These are phyloP conservation scores for Candida palmyrensis DNA, from an alignment of 805 yeast genomes.

Conservation along the genomic window DNA sequence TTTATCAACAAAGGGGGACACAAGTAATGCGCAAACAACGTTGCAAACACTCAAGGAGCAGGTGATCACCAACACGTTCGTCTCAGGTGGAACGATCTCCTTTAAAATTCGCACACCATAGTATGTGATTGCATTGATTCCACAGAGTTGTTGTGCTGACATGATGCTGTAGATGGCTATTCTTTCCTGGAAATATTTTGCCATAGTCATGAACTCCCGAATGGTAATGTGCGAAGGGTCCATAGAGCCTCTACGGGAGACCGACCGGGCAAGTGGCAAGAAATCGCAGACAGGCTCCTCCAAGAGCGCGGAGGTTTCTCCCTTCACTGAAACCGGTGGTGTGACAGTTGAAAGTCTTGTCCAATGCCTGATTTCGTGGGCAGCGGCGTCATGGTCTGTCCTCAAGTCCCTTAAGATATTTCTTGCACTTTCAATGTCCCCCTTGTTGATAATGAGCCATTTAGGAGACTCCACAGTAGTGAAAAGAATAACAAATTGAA, in stretches of 20 bases:
- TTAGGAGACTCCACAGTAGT: conserved; percentile 37
- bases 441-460: conserved; percentile 31
- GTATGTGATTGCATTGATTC: conserved; percentile 85
- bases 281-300: not conserved
- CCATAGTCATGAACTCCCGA: conserved; percentile 15
- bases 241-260: conserved; percentile 23
- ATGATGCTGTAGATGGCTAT: conserved; percentile 29
- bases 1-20: conserved; percentile 68
- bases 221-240: conserved; percentile 20
- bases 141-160: conserved; percentile 47
- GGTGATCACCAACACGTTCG: conserved; percentile 59
- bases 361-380: conserved; percentile 34
- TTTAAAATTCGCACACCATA: conserved; percentile 82
- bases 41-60: conserved; percentile 70
- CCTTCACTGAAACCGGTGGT: not conserved
- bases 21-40: conserved; percentile 58
- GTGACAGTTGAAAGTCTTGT: conserved; percentile 17
- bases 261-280: conserved; percentile 8
- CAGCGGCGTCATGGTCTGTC: conserved; percentile 24
- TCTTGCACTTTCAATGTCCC: conserved; percentile 24
- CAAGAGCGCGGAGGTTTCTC: conserved; percentile 4
- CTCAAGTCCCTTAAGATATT: conserved; percentile 22
- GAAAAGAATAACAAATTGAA: conserved; percentile 27
- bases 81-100: conserved; percentile 53
- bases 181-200: conserved; percentile 17